These are phyloP conservation scores for Fomitopsis serialis DNA, from an alignment of 768 basidiomycete species.

Conservation along the genomic window DNA sequence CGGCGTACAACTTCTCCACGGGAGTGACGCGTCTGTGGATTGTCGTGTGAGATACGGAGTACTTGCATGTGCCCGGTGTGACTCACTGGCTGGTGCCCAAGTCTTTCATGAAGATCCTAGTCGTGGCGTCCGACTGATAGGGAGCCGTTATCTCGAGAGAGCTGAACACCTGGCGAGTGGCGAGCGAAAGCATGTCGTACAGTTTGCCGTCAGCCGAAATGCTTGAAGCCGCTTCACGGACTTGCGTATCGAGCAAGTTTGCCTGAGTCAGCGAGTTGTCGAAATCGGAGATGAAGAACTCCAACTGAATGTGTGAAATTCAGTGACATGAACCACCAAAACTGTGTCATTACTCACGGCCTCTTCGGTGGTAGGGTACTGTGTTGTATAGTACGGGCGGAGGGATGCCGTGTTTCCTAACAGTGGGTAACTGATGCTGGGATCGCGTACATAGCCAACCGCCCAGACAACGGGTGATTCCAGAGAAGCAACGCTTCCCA, in stretches of 20 bases:
- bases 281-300: constrained; percentile 15
- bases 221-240: constrained; percentile 14
- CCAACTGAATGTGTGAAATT: constrained; percentile 5
- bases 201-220: constrained; percentile 15
- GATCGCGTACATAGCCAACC: constrained; percentile 22
- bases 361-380: not conserved
- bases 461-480: constrained; percentile 20
- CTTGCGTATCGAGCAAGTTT: constrained; percentile 14
- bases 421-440: constrained; percentile 14
- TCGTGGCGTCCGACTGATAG: constrained; percentile 13
- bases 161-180: constrained; percentile 19
- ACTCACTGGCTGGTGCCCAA: not conserved
- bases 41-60: not conserved
- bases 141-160: constrained; percentile 20
- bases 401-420: constrained; percentile 7
- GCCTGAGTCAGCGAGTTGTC: constrained; percentile 11
- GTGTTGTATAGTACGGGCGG: constrained; percentile 11
- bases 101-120: constrained; percentile 12
- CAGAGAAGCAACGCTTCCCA: constrained; percentile 17
- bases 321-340: too few relatives aligned
- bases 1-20: constrained; percentile 26
- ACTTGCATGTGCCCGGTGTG: not conserved
- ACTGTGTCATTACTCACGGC: constrained; percentile 7
- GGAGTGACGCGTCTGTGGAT: constrained; percentile 22
- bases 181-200: constrained; percentile 17